Evolutionary conservation across 352 stramenopile genomes (phyloP), one percentile per base, ranked within the genome.

Genomic region (Phytophthora sp.): DNA sequence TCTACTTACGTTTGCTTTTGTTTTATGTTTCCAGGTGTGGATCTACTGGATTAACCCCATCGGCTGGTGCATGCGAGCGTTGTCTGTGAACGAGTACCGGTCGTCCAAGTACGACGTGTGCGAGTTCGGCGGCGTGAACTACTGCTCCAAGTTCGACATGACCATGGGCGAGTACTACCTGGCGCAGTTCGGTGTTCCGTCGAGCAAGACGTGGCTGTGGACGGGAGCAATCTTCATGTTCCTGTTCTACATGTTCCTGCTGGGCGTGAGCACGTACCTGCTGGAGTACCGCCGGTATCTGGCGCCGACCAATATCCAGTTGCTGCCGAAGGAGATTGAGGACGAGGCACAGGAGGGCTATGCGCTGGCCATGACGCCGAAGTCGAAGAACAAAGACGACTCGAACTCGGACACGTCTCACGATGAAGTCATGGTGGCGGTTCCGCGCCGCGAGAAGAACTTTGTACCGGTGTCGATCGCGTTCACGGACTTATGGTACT

Each of bases 71-170:
- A 66, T 79, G 30, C 74, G 76, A 17, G 66, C 71, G 26, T 41
- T 83, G 12, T 56, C 53, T 28, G 56, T 82, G 28, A 82, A 82
- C 54, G 62, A 86, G 57, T 86, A 79, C 65, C 59, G 59, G 28
- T 37, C 56, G 52, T 51, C 39, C 31, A 57, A 53, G 38, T 76
- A 66, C 56, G 51, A 76, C 17, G 49, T 68, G 15, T 77, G 72
- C 27, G 48, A 44, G 34, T 81, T 62, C 45, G 62, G 54, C 8
- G 69, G 55, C 26, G 37, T 76, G 4, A 28, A 79, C 43, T 84
- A 80, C 44, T 79, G 62, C 56, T 58, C 58, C 18, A 30, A 31
- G n/a, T 72, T 52, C 27, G 42, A 54, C 20, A 48, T 54, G 57
- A 75, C 18, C 6, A 74, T 78, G 60, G 63, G 72, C 45, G 55